Percentiles rank a stretch among this genome's conserved stretches.
These are phyloP conservation scores for Daldinia sp. DNA, from an alignment of 2,329 filamentous ascomycete genomes.

Conservation along the genomic window DNA sequence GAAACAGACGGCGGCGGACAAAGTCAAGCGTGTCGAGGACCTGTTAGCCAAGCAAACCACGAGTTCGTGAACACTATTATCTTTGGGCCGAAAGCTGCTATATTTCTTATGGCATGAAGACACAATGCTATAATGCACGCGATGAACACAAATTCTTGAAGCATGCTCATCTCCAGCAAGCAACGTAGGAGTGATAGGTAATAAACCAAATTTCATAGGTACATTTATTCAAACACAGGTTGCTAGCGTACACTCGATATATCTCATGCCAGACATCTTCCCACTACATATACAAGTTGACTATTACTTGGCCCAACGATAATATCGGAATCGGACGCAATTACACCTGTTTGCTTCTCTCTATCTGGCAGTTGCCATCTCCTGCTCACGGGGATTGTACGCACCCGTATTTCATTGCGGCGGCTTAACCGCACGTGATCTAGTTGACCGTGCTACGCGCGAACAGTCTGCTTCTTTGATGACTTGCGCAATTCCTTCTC, in stretches of 20 bases:
- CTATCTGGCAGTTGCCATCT: background rate
- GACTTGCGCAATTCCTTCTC: constrained; percentile 75
- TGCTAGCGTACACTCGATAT: constrained; percentile 11
- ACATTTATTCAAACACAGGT: constrained; percentile 27
- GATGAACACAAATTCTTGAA: background rate
- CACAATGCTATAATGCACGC: background rate
- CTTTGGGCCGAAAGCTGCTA: background rate
- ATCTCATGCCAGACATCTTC: constrained; percentile 7
- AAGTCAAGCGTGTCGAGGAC: constrained; percentile 73
- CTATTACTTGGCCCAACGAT: background rate
- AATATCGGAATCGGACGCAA: background rate
- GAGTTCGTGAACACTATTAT: constrained; percentile 1
- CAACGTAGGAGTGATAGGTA: background rate
- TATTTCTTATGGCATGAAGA: background rate
- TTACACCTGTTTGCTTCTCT: background rate
- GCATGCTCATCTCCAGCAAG: background rate
- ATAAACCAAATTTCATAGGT: constrained; percentile 8
- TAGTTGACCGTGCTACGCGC: constrained; percentile 50
- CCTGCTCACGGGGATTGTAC: too few species aligned
- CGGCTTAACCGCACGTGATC: background rate
- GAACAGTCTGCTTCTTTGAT: constrained; percentile 66
- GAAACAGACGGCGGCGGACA: constrained; percentile 82
- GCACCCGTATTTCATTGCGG: background rate
- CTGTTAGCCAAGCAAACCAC: constrained; percentile 55
- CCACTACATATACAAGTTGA: constrained; percentile 28